Evolutionary conservation across 1,139 yeast genomes (phyloP), one percentile per base, ranked within the genome.

Genomic region (Hyphopichia fennica): DNA sequence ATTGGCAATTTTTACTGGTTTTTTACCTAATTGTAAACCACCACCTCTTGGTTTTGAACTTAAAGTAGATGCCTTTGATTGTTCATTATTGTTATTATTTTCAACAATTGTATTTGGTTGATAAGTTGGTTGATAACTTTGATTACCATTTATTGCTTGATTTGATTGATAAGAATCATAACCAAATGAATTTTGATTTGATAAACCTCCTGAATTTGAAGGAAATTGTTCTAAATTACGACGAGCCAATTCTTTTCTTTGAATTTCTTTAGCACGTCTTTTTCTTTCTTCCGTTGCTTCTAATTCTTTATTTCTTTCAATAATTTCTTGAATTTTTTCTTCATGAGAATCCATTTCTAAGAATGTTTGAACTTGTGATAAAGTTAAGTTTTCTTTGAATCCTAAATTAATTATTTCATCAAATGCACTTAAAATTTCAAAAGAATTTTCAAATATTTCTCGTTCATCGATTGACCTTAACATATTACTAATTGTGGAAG

Each of bases 281-380:
- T 91, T 93, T 66, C 98, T 85, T 67, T 93, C 97, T 66, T 93
- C 99, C 40, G 90, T 85, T 35, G 99, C 99, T 67, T 93, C 99
- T 60, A 89, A 75, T 69, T 93, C 99, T 69, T 93, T 95, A 69
- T 93, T 93, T 62, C 95, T 83, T 66, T 93, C 98, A 57, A 95
- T 93, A 60, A 93, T 91, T 63, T 95, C 98, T 72, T 93, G 98
- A 58, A 95, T 91, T 73, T 89, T 91, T 68, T 95, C 99, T 67
- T 95, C 99, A 60, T 93, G 98, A 33, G 96, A 87, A 67, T 95
- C 98, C 99, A 95, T 93, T 62, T 90, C 95, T 67, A 95, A 75
- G 68, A 88, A 93, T 14, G 95, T 87, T 63, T 82, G 83, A 50
- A 95, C 89, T 70, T 93, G 99, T 43, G 83, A 67, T 52, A 87